Percentiles rank a stretch among this genome's conserved stretches.
phyloP scores from a whole-genome alignment of 331 rosid genomes.

The Ulmus americana region DNA sequence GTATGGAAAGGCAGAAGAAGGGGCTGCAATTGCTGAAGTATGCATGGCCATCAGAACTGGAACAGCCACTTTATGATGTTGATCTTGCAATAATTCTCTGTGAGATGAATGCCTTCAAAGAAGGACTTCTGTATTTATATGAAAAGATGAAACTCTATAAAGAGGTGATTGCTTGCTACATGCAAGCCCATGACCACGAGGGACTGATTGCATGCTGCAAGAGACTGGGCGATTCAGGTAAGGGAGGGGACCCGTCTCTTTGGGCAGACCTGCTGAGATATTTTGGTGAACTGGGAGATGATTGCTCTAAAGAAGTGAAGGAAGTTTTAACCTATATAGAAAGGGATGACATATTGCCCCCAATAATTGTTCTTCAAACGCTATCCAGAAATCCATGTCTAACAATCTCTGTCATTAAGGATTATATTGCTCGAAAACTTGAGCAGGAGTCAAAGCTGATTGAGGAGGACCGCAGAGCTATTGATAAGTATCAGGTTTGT shows the following conservation, averaged over 20 bases:
- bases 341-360: constrained; percentile 90
- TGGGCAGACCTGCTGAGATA: constrained; percentile 96
- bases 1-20: constrained; percentile 55
- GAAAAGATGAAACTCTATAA: constrained; percentile 93
- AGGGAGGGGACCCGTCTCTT: constrained; percentile 87
- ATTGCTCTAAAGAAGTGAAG: constrained; percentile 94
- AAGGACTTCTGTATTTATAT: constrained; percentile 75
- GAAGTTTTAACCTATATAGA: constrained; percentile 86
- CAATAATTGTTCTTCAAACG: constrained; percentile 88
- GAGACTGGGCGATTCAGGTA: constrained; percentile 81
- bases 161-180: constrained; percentile 91
- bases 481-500: constrained; percentile 89
- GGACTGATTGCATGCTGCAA: constrained; percentile 96
- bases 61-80: constrained; percentile 88
- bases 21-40: constrained; percentile 59
- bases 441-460: constrained; percentile 89
- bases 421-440: constrained; percentile 91
- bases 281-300: constrained; percentile 98
- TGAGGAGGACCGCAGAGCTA: constrained; percentile 80
- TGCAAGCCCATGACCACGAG: constrained; percentile 85
- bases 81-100: constrained; percentile 89
- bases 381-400: constrained; percentile 87
- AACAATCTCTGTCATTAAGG: constrained; percentile 88
- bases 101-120: constrained; percentile 82
- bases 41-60: constrained; percentile 79